phyloP scores from a whole-genome alignment of 225 moss, liverwort and hornwort species.

The Neckera pumila region DNA sequence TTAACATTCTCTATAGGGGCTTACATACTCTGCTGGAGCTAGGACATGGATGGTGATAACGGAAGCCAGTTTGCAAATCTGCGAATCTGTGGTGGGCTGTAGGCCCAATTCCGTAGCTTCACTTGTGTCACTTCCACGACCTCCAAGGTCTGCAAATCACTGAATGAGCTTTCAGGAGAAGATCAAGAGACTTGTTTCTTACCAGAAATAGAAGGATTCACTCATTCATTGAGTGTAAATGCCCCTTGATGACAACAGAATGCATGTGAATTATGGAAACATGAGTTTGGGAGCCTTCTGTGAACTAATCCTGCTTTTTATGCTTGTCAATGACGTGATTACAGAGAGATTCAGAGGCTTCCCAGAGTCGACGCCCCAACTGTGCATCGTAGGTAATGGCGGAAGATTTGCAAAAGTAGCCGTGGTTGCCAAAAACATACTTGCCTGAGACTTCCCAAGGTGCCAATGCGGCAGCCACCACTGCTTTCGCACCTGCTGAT shows the following conservation, averaged over 20 bases:
- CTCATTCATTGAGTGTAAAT: not conserved
- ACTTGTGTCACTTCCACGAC: not conserved
- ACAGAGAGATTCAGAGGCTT: conserved; percentile 4
- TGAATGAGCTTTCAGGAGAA: not conserved
- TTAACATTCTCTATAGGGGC: not conserved
- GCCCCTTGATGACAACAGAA: not conserved
- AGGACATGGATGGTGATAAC: not conserved
- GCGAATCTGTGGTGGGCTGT: not conserved
- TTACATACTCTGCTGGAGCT: not conserved
- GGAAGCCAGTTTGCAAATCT: not conserved
- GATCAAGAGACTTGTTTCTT: not conserved
- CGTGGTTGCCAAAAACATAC: conserved; percentile 62
- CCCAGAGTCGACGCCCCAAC: conserved; percentile 46
- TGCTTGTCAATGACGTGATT: not conserved
- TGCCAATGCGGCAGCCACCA: conserved; percentile 66
- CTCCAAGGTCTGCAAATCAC: not conserved
- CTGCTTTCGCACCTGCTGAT: not conserved
- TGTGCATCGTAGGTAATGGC: conserved; percentile 36
- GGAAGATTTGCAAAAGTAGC: conserved; percentile 48
- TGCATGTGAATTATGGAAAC: not conserved
- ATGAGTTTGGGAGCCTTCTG: not conserved
- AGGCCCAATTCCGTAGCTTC: not conserved
- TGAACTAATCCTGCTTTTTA: not conserved
- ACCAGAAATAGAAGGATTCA: not conserved
- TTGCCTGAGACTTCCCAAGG: conserved; percentile 64